Evolutionary conservation across 345 rosid genomes (phyloP).

Genomic region (Schrenkiella parvula): DNA sequence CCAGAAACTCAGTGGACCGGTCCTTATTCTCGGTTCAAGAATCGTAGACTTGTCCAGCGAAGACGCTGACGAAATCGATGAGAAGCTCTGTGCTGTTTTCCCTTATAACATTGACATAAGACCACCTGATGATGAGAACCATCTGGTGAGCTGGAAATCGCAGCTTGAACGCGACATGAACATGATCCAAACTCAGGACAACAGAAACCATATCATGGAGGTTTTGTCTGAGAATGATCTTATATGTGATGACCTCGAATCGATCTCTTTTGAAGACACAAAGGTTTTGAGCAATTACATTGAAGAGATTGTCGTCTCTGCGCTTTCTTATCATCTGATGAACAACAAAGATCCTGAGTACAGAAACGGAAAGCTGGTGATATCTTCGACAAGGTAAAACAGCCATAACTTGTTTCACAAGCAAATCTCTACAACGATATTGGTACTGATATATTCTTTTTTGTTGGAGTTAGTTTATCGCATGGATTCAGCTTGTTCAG

Average conservation of each 20-base stretch:
- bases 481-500: conserved; percentile 83
- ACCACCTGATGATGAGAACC: conserved; percentile 82
- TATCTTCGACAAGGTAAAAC: conserved; percentile 68
- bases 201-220: conserved; percentile 82
- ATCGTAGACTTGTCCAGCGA: conserved; percentile 48
- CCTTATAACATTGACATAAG: conserved; percentile 85
- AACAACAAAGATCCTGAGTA: conserved; percentile 70
- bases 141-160: conserved; percentile 84
- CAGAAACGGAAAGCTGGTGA: conserved; percentile 80
- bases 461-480: conserved; percentile 54
- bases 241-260: conserved; percentile 81
- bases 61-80: conserved; percentile 49
- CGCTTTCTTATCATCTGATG: conserved; percentile 86
- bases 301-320: conserved; percentile 90
- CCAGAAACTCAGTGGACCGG: conserved; percentile 68
- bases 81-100: conserved; percentile 60
- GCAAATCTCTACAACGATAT: not conserved
- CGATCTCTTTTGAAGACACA: conserved; percentile 60
- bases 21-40: conserved; percentile 81
- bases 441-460: conserved; percentile 4
- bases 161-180: conserved; percentile 95
- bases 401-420: not conserved
- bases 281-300: conserved; percentile 72
- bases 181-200: conserved; percentile 86
- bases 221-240: conserved; percentile 87